Percentiles rank a stretch among this genome's conserved stretches.
Conservation (phyloP, 2,329 filamentous ascomycete species). For the Trichoderma semiorbis region DNA sequence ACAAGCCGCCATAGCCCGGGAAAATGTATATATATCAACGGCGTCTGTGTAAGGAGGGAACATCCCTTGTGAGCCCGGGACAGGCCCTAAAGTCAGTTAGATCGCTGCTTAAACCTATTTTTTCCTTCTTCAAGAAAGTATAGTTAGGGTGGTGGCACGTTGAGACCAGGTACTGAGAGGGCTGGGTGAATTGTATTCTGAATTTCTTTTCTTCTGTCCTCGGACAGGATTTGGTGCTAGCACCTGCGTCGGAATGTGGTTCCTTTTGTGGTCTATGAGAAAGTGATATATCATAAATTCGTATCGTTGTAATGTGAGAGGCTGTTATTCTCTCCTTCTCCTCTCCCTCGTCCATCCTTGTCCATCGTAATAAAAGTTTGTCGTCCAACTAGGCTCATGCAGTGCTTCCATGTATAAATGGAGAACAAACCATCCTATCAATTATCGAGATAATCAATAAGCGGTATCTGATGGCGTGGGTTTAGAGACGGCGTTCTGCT, state of each 20-base stretch:
- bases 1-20: not conserved
- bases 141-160: not conserved
- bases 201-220: not conserved
- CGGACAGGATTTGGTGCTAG: not conserved
- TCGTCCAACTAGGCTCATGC: not conserved
- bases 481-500: not conserved
- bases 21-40: not conserved
- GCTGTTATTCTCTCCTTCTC: not conserved
- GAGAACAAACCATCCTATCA: not conserved
- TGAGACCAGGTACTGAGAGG: not conserved
- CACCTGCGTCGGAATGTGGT: not conserved
- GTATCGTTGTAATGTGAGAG: conserved; percentile 5
- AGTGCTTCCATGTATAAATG: not conserved
- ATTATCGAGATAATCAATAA: not conserved
- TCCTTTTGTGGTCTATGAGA: not conserved
- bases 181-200: not conserved
- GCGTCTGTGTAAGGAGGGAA: conserved; percentile 3
- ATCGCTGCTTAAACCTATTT: not conserved
- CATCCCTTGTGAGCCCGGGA: conserved; percentile 1
- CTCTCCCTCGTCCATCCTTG: not conserved
- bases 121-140: not conserved
- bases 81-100: conserved; percentile 16
- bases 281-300: conserved; percentile 8
- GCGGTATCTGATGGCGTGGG: not conserved
- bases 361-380: not conserved